These are phyloP conservation scores for Colletotrichum karsti DNA, from an alignment of 2,329 filamentous ascomycete species.

Conservation along the genomic window DNA sequence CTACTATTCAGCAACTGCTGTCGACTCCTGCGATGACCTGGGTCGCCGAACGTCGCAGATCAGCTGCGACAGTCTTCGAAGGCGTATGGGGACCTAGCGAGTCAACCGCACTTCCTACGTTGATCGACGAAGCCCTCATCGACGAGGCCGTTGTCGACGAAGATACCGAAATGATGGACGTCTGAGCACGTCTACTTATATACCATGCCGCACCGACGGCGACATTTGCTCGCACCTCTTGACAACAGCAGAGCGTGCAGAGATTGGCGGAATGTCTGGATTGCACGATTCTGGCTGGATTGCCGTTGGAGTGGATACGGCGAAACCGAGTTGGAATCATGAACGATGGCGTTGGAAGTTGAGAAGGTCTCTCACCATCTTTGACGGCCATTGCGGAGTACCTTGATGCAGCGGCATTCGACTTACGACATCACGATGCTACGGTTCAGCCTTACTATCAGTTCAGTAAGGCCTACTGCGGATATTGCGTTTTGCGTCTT, in stretches of 20 bases:
- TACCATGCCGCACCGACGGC: neutral
- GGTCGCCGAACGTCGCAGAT: conserved; percentile 79
- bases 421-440: conserved; percentile 30
- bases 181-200: conserved; percentile 45
- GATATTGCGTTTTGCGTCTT: conserved; percentile 15
- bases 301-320: conserved; percentile 22
- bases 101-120: conserved; percentile 46
- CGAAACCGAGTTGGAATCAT: conserved; percentile 21
- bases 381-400: neutral
- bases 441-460: conserved; percentile 21
- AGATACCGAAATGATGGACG: conserved; percentile 69
- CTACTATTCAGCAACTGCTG: conserved; percentile 78
- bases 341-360: conserved; percentile 11
- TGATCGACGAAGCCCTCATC: conserved; percentile 34
- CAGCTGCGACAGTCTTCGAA: conserved; percentile 94
- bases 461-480: conserved; percentile 6
- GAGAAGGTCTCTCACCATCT: conserved; percentile 13
- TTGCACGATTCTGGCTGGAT: conserved; percentile 34
- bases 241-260: conserved; percentile 36
- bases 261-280: conserved; percentile 31
- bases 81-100: conserved; percentile 92
- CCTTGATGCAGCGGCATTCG: conserved; percentile 4
- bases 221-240: conserved; percentile 39
- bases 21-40: conserved; percentile 79
- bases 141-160: conserved; percentile 36